A percentile compares a stretch with the other conserved stretches of the same genome.
Evolutionary conservation across 306 rosid species (phyloP).

Genomic region (Elaeagnus macrophylla): DNA sequence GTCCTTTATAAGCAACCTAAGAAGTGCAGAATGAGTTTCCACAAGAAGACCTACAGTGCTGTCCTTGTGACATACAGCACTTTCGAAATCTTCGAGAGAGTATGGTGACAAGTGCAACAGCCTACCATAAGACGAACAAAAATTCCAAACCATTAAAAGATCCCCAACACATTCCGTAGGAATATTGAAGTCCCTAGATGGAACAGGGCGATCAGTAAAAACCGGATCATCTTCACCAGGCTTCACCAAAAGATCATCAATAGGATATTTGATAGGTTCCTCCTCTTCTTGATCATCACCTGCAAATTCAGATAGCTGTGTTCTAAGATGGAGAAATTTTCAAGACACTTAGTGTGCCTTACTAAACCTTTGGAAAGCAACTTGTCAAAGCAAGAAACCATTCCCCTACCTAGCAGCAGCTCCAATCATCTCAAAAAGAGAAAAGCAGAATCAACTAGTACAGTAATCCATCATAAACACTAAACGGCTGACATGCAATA

Average conservation of each 20-base stretch:
- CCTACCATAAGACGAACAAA: slow-evolving; percentile 64
- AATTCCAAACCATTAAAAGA: slow-evolving; percentile 91
- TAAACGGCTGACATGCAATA: background rate
- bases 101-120: slow-evolving; percentile 64
- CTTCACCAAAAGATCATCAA: slow-evolving; percentile 79
- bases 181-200: slow-evolving; percentile 59
- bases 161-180: slow-evolving; percentile 66
- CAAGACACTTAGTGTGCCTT: slow-evolving; percentile 1
- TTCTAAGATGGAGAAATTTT: slow-evolving; percentile 5
- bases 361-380: slow-evolving; percentile 6
- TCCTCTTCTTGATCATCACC: slow-evolving; percentile 38
- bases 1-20: slow-evolving; percentile 67
- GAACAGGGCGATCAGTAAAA: slow-evolving; percentile 63
- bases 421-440: background rate
- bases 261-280: slow-evolving; percentile 71
- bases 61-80: slow-evolving; percentile 70
- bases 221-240: slow-evolving; percentile 71
- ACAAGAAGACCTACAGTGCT: slow-evolving; percentile 67
- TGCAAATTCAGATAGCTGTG: slow-evolving; percentile 22
- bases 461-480: slow-evolving; percentile 1
- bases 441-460: background rate
- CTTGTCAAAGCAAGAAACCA: slow-evolving; percentile 3
- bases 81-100: slow-evolving; percentile 82
- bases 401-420: background rate
- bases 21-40: slow-evolving; percentile 77